phyloP scores from a whole-genome alignment of 139 green algal genomes.

The Edaphochlamys debaryana region DNA sequence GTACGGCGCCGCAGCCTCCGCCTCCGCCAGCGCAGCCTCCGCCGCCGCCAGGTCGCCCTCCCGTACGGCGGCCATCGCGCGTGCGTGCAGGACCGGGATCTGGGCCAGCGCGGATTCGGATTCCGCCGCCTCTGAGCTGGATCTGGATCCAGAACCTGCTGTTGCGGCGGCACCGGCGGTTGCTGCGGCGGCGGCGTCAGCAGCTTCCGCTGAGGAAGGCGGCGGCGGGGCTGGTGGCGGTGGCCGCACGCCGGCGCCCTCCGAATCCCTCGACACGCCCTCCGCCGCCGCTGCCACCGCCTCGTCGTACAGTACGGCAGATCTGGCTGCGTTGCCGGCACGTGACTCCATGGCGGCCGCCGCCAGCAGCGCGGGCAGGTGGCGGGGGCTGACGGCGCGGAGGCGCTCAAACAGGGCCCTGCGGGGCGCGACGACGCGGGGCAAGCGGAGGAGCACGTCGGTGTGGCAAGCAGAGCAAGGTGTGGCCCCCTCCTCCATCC shows the following conservation, averaged over 20 bases:
- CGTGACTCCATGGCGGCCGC: slow-evolving; percentile 45
- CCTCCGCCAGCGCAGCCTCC: slow-evolving; percentile 36
- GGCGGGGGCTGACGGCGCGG: neutral
- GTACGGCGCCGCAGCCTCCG: slow-evolving; percentile 51
- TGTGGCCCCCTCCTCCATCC: too few relatives aligned
- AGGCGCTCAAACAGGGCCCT: slow-evolving; percentile 19
- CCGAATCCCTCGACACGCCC: slow-evolving; percentile 16
- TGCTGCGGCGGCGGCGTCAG: neutral
- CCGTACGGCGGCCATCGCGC: slow-evolving; percentile 33
- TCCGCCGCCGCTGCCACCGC: neutral
- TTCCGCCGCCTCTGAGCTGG: too few relatives aligned
- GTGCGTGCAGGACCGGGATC: slow-evolving; percentile 36
- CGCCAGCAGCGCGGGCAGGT: slow-evolving; percentile 18
- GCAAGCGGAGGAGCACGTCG: too few relatives aligned
- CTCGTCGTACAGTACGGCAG: slow-evolving; percentile 16
- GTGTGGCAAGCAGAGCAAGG: too few relatives aligned
- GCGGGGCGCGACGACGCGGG: neutral
- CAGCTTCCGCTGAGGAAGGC: too few relatives aligned
- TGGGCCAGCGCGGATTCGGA: too few relatives aligned
- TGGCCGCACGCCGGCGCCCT: too few relatives aligned
- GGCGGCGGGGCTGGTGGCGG: too few relatives aligned
- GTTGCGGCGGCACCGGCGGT: neutral
- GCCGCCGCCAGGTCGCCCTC: slow-evolving; percentile 42
- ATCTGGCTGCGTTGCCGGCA: slow-evolving; percentile 39
- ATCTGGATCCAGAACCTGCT: too few relatives aligned